Evolutionary conservation across 352 stramenopile genomes (phyloP).

Genomic region (Lagenidium giganteum): DNA sequence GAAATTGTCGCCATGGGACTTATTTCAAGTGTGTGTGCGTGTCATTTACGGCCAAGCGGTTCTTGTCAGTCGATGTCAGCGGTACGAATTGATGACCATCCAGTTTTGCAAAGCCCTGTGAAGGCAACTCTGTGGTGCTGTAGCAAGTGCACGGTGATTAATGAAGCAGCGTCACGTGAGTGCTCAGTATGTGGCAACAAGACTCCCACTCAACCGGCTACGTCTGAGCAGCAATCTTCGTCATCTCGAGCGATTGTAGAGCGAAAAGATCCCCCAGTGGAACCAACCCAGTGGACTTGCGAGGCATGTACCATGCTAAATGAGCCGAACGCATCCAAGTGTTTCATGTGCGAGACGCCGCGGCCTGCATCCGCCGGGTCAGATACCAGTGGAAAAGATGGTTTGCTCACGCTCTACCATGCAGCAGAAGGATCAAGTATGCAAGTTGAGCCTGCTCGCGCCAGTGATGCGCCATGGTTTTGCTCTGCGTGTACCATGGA

Average conservation of each 20-base stretch:
- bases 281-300: constrained; percentile 57
- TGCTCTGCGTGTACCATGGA: constrained; percentile 80
- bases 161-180: constrained; percentile 35
- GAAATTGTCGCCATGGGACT: constrained; percentile 75
- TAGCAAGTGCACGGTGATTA: constrained; percentile 80
- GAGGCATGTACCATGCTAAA: constrained; percentile 80
- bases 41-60: constrained; percentile 39
- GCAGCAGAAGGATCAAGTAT: constrained; percentile 48
- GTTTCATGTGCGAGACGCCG: constrained; percentile 64
- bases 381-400: constrained; percentile 28
- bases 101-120: constrained; percentile 28
- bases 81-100: constrained; percentile 31
- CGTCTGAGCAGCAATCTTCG: too few relatives aligned
- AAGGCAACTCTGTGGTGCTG: constrained; percentile 66
- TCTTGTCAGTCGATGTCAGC: constrained; percentile 47
- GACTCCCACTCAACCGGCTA: too few relatives aligned
- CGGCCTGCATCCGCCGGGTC: constrained; percentile 20
- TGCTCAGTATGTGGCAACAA: constrained; percentile 67
- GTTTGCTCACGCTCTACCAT: constrained; percentile 64
- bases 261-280: neutral
- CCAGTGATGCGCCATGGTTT: constrained; percentile 28
- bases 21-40: constrained; percentile 65
- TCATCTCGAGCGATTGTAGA: constrained; percentile 44
- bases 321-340: constrained; percentile 42
- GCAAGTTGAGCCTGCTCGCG: constrained; percentile 13